Evolutionary conservation across 1,284 basidiomycete genomes (phyloP).

Genomic region (Sanghuangporus sanghuang): DNA sequence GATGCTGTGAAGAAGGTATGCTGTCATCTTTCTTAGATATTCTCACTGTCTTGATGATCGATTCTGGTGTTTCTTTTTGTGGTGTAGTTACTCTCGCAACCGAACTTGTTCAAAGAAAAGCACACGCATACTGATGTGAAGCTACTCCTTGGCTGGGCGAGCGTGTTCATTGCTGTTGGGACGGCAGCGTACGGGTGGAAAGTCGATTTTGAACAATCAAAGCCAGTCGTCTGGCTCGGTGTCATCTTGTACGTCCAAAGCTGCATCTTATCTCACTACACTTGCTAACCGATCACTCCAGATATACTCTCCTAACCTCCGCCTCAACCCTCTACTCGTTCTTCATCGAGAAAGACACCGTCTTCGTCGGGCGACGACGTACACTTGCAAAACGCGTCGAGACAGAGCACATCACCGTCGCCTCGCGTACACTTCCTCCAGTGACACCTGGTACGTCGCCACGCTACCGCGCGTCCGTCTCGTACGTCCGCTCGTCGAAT

Average conservation of each 20-base stretch:
- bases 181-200: slow-evolving; percentile 84
- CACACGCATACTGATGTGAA: slow-evolving; percentile 83
- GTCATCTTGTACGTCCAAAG: slow-evolving; percentile 57
- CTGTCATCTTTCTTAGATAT: slow-evolving; percentile 20
- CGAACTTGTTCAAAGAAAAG: slow-evolving; percentile 80
- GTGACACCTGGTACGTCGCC: slow-evolving; percentile 40
- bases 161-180: slow-evolving; percentile 72
- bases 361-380: slow-evolving; percentile 81
- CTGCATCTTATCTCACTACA: neutral
- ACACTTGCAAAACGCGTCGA: slow-evolving; percentile 81
- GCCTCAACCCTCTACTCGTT: slow-evolving; percentile 74
- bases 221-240: slow-evolving; percentile 73
- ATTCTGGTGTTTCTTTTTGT: neutral
- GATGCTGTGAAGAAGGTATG: slow-evolving; percentile 85
- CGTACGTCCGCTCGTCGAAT: slow-evolving; percentile 69
- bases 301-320: slow-evolving; percentile 68
- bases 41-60: slow-evolving; percentile 11
- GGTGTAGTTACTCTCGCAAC: slow-evolving; percentile 68
- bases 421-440: slow-evolving; percentile 55
- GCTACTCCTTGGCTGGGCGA: slow-evolving; percentile 77
- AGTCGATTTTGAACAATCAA: slow-evolving; percentile 81
- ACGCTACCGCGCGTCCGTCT: slow-evolving; percentile 55
- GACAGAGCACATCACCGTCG: slow-evolving; percentile 73
- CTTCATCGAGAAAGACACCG: slow-evolving; percentile 73
- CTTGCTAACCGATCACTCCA: slow-evolving; percentile 26